Base-by-base conservation (phyloP, 805 yeast genomes). In the Candida endomychidarum region DNA sequence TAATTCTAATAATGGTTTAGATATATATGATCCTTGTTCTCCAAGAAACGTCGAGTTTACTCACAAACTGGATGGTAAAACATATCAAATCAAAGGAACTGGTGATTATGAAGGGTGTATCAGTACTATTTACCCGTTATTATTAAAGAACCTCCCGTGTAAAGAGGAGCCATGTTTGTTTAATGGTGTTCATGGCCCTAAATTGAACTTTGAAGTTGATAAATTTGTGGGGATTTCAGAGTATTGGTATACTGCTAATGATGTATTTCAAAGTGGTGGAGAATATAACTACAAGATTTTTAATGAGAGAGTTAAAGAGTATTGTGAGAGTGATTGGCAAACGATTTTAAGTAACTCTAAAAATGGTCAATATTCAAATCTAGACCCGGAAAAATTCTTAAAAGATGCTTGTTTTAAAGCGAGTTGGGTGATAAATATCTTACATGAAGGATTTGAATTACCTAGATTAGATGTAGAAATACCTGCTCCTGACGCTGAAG, bases 241-340 rank as follows among this genome's bases (percentile, higher is more conserved):
- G 61, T 93, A 88, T 65, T 93, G 98, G 97, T 91, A 93, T 58
- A 88, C 97, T 0, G 90, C 96, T 3, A 86, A 89, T 53, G 98
- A 91, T 56, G 78, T 91, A 3, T 90, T 90, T 58, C 79, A 83
- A 27, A 74, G 88, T 66, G 91, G 95, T 2, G 98, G 97, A 10
- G 87, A 81, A 41, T 90, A 90, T 58, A 86, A 86, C 54, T 91
- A 81, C 56, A 71, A 75, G 25, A 66, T 73, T 27, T 88, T 86
- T 54, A 83, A 80, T 56, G 75, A 69, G 24, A 75, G 77, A 38
- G 85, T 89, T 3, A 74, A 76, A 45, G 72, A 74, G 22, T 89
- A 81, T 53, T 93, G 99, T 66, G 82, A 78, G 48, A 72, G 78
- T 44, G 78, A 81, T 36, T 93, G 98, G 97, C 48, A 58, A 2